phyloP scores from a whole-genome alignment of 83 land plant genomes.

The Picea mariana region DNA sequence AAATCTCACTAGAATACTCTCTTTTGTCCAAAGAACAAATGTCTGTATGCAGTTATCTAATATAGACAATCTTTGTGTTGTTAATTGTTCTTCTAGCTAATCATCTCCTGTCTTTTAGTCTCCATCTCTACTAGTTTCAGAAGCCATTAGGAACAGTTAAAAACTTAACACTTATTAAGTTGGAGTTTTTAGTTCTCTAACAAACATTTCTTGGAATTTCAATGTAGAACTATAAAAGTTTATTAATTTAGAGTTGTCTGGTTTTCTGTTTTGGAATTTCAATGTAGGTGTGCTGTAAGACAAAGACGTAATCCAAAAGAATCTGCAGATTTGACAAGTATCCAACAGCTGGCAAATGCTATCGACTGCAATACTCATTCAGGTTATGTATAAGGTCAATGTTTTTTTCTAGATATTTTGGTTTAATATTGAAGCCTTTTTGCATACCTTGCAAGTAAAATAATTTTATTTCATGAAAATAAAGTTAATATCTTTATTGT shows the following conservation, averaged over 20 bases:
- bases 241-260: too few species aligned
- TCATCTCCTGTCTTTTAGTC: background rate
- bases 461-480: background rate
- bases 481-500: background rate
- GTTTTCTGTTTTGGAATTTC: background rate
- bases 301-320: constrained; percentile 90
- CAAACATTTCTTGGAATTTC: background rate
- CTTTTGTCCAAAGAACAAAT: background rate
- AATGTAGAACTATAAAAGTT: too few species aligned
- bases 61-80: background rate
- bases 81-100: background rate
- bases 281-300: constrained; percentile 70
- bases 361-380: constrained; percentile 78
- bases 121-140: background rate
- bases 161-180: background rate
- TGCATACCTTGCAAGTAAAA: background rate
- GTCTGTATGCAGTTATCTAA: background rate
- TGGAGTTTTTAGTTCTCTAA: background rate
- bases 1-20: background rate
- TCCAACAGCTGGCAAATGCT: constrained; percentile 75
- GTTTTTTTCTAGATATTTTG: background rate
- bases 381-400: constrained; percentile 45
- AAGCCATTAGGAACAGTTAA: background rate
- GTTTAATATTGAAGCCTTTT: background rate
- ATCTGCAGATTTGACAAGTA: constrained; percentile 80